These are phyloP conservation scores for Phialophora macrospora DNA, from an alignment of 2,329 filamentous ascomycete genomes.

Conservation along the genomic window DNA sequence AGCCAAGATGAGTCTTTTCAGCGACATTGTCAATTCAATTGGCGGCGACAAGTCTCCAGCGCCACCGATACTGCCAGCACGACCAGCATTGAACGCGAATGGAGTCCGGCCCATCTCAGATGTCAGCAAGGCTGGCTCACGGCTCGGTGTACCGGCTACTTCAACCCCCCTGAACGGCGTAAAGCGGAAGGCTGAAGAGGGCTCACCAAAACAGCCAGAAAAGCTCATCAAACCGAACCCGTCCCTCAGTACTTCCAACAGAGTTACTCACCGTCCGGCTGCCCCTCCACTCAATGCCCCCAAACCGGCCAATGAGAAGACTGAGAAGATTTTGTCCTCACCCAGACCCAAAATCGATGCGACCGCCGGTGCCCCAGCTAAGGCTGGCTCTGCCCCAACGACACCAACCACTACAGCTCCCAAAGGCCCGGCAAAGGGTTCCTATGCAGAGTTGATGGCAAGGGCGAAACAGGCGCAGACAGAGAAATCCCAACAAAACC, in stretches of 20 bases:
- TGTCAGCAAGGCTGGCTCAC: conserved; percentile 20
- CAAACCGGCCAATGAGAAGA: conserved; percentile 18
- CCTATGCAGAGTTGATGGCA: conserved; percentile 65
- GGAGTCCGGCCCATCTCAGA: conserved; percentile 20
- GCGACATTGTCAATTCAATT: conserved; percentile 58
- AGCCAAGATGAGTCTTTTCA: conserved; percentile 49
- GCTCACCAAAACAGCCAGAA: conserved; percentile 19
- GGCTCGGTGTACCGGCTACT: conserved; percentile 18
- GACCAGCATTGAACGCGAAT: conserved; percentile 30
- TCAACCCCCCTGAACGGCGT: conserved; percentile 29
- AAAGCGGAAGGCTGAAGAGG: conserved; percentile 39
- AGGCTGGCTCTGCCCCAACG: conserved; percentile 22
- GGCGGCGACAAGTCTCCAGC: conserved; percentile 47
- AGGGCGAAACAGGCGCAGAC: conserved; percentile 57
- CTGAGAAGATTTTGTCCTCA: conserved; percentile 7
- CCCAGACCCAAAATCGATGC: conserved; percentile 26
- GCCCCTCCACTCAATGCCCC: conserved; percentile 33
- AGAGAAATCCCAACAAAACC: conserved; percentile 47
- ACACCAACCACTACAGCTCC: conserved; percentile 26
- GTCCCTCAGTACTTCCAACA: conserved; percentile 22
- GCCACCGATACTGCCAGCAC: conserved; percentile 31
- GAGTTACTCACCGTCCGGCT: conserved; percentile 23
- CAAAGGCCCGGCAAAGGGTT: conserved; percentile 55
- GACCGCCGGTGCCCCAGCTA: conserved; percentile 17
- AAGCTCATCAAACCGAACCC: conserved; percentile 35